Evolutionary conservation across 177 flowering plant species (phyloP).

Genomic region (Vitis hybrid): DNA sequence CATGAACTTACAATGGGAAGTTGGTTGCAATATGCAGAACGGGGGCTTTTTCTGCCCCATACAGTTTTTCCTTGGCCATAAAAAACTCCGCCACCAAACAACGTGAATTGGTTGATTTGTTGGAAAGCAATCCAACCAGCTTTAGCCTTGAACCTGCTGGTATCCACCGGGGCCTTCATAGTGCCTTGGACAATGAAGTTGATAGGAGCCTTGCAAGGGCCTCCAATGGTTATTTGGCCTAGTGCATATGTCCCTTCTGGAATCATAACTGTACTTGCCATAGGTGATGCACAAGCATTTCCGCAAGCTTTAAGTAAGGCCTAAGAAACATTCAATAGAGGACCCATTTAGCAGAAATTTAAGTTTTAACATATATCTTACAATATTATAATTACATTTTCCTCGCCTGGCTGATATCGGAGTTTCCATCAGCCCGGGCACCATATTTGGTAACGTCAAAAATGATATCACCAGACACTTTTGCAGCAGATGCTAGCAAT

Average conservation of each 20-base stretch:
- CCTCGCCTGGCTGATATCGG: conserved; percentile 10
- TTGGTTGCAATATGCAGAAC: conserved; percentile 9
- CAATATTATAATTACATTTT: neutral
- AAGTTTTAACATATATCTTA: neutral
- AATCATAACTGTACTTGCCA: conserved; percentile 18
- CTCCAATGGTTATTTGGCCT: neutral
- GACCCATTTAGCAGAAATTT: neutral
- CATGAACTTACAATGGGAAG: conserved; percentile 22
- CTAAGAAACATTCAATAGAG: conserved; percentile 9
- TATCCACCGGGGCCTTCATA: conserved; percentile 13
- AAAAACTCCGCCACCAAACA: conserved; percentile 26
- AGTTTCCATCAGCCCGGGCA: neutral
- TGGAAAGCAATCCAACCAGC: conserved; percentile 22
- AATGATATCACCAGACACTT: too few relatives aligned
- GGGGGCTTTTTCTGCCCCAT: conserved; percentile 23
- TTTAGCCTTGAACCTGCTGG: neutral
- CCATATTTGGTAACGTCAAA: conserved; percentile 19
- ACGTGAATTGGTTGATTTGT: conserved; percentile 6
- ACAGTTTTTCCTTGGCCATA: conserved; percentile 27
- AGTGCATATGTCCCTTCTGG: conserved; percentile 17
- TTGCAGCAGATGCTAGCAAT: neutral
- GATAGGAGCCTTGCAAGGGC: conserved; percentile 27
- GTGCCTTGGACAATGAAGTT: conserved; percentile 17
- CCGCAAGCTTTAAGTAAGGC: conserved; percentile 45
- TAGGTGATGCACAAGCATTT: conserved; percentile 28